These are phyloP conservation scores for Fusarium liriodendri DNA, from an alignment of 2,329 filamentous ascomycete genomes.

Conservation along the genomic window DNA sequence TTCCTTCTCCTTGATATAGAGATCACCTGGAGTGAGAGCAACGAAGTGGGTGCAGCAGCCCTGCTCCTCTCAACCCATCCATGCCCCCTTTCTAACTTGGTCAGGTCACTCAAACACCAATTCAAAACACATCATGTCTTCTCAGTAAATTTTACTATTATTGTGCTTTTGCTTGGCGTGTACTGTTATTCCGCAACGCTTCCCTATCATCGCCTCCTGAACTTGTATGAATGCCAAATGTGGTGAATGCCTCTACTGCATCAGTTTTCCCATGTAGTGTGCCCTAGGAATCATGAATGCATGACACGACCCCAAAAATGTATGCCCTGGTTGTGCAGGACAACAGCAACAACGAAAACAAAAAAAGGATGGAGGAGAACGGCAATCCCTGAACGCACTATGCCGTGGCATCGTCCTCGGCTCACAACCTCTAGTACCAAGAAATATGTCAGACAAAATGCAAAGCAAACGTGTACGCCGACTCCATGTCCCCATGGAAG, in stretches of 20 bases:
- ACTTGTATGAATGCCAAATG: background rate
- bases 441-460: background rate
- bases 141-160: constrained; percentile 1
- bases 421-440: background rate
- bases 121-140: background rate
- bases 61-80: background rate
- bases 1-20: background rate
- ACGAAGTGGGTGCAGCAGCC: background rate
- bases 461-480: background rate
- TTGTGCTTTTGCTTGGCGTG: background rate
- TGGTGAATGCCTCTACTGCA: background rate
- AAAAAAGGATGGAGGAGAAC: background rate
- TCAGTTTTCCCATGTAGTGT: background rate
- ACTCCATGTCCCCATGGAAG: constrained; percentile 13
- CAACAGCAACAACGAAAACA: background rate
- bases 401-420: background rate
- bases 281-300: constrained; percentile 5
- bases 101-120: background rate
- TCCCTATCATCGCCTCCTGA: background rate
- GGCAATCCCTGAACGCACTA: background rate
- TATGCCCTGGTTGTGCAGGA: background rate
- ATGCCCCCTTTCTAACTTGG: background rate
- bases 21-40: background rate
- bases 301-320: background rate
- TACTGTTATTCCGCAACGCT: background rate